A percentile compares a stretch with the other conserved stretches of the same genome.
Conservation (phyloP, 2,329 filamentous ascomycete species). For the Aureobasidium uvarum region DNA sequence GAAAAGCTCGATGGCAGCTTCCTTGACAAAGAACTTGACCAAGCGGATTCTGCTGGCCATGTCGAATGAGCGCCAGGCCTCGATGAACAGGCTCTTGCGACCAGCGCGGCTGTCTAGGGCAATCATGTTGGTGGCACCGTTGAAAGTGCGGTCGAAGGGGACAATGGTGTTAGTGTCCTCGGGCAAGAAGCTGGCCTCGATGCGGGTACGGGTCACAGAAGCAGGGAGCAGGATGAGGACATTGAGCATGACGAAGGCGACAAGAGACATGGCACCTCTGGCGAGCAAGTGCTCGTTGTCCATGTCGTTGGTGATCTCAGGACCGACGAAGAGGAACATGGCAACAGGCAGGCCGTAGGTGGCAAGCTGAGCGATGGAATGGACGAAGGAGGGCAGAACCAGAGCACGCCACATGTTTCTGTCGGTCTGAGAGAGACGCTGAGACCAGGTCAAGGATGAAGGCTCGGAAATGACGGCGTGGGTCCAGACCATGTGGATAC, state of each 20-base stretch:
- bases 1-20: constrained; percentile 35
- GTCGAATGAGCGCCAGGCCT: constrained; percentile 79
- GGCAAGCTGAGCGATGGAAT: constrained; percentile 56
- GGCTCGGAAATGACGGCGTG: constrained; percentile 78
- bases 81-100: constrained; percentile 58
- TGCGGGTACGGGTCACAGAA: constrained; percentile 71
- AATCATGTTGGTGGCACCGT: constrained; percentile 67
- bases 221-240: constrained; percentile 75
- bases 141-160: constrained; percentile 84
- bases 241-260: constrained; percentile 47
- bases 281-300: constrained; percentile 39
- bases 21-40: constrained; percentile 71
- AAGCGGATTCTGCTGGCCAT: constrained; percentile 69
- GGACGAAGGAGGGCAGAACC: constrained; percentile 47
- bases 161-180: constrained; percentile 81
- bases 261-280: constrained; percentile 29
- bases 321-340: constrained; percentile 30
- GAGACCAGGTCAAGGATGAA: constrained; percentile 60
- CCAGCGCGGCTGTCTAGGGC: constrained; percentile 60
- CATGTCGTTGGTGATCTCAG: constrained; percentile 30
- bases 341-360: constrained; percentile 46
- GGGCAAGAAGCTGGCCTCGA: constrained; percentile 82
- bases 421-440: constrained; percentile 58
- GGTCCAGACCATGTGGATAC: constrained; percentile 74
- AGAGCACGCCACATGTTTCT: constrained; percentile 28